A percentile compares a stretch with the other conserved stretches of the same genome.
These are phyloP conservation scores for Cenococcum geophilum DNA, from an alignment of 495 filamentous ascomycete genomes.

Conservation along the genomic window DNA sequence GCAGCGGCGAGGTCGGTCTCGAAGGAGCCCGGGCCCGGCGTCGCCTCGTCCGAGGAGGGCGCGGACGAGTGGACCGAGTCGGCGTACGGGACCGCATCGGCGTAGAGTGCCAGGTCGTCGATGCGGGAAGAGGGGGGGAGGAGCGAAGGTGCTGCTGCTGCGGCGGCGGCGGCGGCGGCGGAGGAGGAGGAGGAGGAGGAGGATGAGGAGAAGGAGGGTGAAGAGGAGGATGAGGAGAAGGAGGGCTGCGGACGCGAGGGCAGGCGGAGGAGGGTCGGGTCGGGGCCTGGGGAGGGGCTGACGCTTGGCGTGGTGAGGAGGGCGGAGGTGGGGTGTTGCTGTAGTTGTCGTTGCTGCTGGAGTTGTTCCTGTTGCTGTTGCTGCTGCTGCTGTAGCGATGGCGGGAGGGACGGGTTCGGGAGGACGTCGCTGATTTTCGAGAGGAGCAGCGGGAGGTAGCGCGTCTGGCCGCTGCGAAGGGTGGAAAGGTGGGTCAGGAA, in stretches of 20 bases:
- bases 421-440: conserved; percentile 63
- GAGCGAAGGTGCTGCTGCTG: not conserved
- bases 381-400: not conserved
- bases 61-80: not conserved
- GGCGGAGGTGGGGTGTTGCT: no score
- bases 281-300: no score
- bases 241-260: no score
- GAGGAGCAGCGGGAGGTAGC: conserved; percentile 64
- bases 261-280: no score
- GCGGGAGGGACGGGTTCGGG: conserved; percentile 38
- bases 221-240: no score
- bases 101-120: not conserved
- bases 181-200: no score
- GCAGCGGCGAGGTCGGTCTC: no score
- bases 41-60: not conserved
- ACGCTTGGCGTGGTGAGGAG: no score
- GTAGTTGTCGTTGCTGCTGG: no score
- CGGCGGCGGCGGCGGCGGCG: no score
- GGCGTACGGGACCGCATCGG: not conserved
- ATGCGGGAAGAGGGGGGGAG: not conserved
- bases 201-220: no score
- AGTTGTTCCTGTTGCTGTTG: no score
- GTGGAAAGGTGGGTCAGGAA: conserved; percentile 59
- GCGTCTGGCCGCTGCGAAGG: conserved; percentile 62
- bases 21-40: not conserved